Base-by-base conservation (phyloP, 208 protist genomes). In the Leishmania guyanensis region DNA sequence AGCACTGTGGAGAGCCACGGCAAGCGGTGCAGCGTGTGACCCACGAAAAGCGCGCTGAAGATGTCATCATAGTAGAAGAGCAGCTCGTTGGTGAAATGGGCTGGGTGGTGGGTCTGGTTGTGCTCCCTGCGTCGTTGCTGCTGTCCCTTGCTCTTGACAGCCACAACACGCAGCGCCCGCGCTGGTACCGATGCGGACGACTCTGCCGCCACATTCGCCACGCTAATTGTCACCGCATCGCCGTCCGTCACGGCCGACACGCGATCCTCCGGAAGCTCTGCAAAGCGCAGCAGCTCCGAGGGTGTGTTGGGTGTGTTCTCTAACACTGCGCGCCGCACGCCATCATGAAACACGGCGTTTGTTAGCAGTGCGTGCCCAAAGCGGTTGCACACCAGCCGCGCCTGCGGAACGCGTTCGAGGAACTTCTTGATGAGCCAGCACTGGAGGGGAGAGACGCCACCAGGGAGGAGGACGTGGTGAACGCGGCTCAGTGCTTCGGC, bases 1-100 rank as follows among this genome's bases (percentile, higher is more conserved):
- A 92, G 75, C 4, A 95, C 80, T 53, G 86, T 82, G 22, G 91
- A 79, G 48, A 93, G 80, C 94, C 92, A 97, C 48, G 92, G 87
- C 71, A 92, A 62, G 36, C 90, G 91, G 29, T 81, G 82, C 73
- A 91, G 60, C 26, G 89, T 83, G 60, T 77, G 75, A 1, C 91
- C 90, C 22, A 89, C 84, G 76, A 90, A 84, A 77, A 96, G n/a
- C 39, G 84, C 83, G 50, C 83, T 60, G 33, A 96, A 94, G 46
- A 79, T 88, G 36, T 84, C 66, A 69, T 98, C 93, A 69, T 93
- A 91, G 53, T 89, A 83, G 71, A 93, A 94, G 33, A 96, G 73
- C 5, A 81, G 84, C 58, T 84, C 84, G 66, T 92, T 82, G n/a
- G 72, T 66, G 82, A 95, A 97, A 82, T 95, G 88, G 36, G 86